Evolutionary conservation across 2,329 filamentous ascomycete genomes (phyloP).

Genomic region (Paramyrothecium sp.): DNA sequence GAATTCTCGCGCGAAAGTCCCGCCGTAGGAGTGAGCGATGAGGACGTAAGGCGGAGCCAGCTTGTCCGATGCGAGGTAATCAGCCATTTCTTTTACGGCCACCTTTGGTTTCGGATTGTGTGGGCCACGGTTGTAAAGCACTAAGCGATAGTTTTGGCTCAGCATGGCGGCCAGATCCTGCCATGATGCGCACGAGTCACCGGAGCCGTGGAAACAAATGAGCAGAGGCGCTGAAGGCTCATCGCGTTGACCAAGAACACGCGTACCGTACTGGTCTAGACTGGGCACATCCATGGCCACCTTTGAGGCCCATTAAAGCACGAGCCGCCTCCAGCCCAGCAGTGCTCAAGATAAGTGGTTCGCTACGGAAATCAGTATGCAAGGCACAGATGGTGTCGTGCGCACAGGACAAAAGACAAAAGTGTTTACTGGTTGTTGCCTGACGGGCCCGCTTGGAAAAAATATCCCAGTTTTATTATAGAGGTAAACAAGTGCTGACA

Average conservation of each 20-base stretch:
- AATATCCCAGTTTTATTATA: too few species aligned
- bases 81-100: not conserved
- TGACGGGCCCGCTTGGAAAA: too few species aligned
- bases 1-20: constrained; percentile 14
- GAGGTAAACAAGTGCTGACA: too few species aligned
- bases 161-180: constrained; percentile 6
- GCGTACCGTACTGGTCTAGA: not conserved
- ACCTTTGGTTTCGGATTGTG: constrained; percentile 3
- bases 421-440: too few species aligned
- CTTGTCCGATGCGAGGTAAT: not conserved
- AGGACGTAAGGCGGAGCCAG: constrained; percentile 6
- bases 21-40: constrained; percentile 17
- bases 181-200: constrained; percentile 16
- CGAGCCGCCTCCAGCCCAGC: too few species aligned
- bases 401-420: too few species aligned
- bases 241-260: not conserved
- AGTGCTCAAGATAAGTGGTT: too few species aligned
- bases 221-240: constrained; percentile 6
- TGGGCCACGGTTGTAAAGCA: constrained; percentile 12
- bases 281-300: too few species aligned
- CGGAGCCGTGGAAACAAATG: constrained; percentile 18
- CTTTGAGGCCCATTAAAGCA: too few species aligned
- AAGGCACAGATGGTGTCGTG: too few species aligned
- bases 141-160: constrained; percentile 2
- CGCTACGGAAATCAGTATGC: too few species aligned